Evolutionary conservation across 2,329 filamentous ascomycete species (phyloP), one percentile per base, ranked within the genome.

Genomic region (Chrysoporthe cubensis): DNA sequence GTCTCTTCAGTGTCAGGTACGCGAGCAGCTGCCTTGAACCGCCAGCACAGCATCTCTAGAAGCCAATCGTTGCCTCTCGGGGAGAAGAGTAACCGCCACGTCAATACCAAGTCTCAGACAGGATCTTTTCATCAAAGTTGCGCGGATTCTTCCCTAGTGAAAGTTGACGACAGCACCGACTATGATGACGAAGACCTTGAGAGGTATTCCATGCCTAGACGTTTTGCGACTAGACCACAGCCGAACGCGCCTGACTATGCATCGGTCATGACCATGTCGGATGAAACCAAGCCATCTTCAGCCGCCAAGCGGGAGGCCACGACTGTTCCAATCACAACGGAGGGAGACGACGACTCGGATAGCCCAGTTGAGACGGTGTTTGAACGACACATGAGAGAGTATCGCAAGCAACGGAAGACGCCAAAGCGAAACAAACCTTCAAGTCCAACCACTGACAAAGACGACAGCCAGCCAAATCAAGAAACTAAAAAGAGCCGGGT

Each of bases 1-100:
- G 65, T 70, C 7, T 68, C 64, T 9, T 70, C 71, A 11, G 52
- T 37, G 21, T 54, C 70, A 34, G 69, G 69, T 18, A 77, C 76
- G 42, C 69, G 75, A 66, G 75, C 76, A 32, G 74, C 76, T 32
- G 77, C 77, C 32, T 13, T 57, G 52, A 48, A 21, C 34, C 60
- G 52, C 32, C 50, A 56, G 16, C 50, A 43, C n/a, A 65, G 37
- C 16, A 43, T 52, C 44, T n/a, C 44, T 2, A 40, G 16, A 18
- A 13, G 60, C 16, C 26, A 62, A 16, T 40, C 46, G 11, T 52
- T 46, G 18, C 60, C 60, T 18, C 18, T 40, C 18, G 26, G 43
- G 26, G 44, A 43, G n/a, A 64, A 44, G 37, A 46, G 40, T 37
- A 26, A 16, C n/a, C 40, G 42, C 32, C 54, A 26, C 2, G 16